Evolutionary conservation across 1,284 basidiomycete genomes (phyloP).

Genomic region (Apiotrichum siamense): DNA sequence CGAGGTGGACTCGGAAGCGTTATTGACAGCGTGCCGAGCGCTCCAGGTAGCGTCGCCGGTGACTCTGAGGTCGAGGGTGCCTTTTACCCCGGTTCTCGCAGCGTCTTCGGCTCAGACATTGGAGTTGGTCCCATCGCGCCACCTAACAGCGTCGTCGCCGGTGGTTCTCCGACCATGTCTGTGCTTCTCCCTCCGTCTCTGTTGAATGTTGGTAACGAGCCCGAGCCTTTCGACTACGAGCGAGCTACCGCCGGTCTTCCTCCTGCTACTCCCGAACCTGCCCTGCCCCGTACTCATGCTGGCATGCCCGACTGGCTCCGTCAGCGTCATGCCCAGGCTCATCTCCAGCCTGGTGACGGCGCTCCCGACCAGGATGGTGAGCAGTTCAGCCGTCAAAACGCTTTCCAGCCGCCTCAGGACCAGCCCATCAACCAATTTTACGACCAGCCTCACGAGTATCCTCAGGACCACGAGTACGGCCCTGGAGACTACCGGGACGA

Average conservation of each 20-base stretch:
- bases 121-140: slow-evolving; percentile 22
- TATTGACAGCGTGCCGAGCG: background rate
- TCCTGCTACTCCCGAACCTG: slow-evolving; percentile 31
- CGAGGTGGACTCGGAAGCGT: background rate
- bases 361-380: too few relatives aligned
- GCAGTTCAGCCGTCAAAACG: too few relatives aligned
- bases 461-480: background rate
- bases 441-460: background rate
- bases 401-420: background rate
- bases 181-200: slow-evolving; percentile 24
- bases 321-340: background rate
- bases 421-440: background rate
- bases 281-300: background rate
- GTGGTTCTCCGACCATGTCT: background rate
- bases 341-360: too few relatives aligned
- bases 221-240: slow-evolving; percentile 36
- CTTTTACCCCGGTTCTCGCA: slow-evolving; percentile 27
- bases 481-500: background rate
- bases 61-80: slow-evolving; percentile 20
- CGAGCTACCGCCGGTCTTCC: slow-evolving; percentile 37
- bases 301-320: background rate
- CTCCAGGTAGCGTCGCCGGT: background rate
- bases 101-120: slow-evolving; percentile 20
- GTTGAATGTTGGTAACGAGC: slow-evolving; percentile 25
- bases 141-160: slow-evolving; percentile 26